phyloP scores from a whole-genome alignment of 306 rosid species.

The Potentilla sterilis region DNA sequence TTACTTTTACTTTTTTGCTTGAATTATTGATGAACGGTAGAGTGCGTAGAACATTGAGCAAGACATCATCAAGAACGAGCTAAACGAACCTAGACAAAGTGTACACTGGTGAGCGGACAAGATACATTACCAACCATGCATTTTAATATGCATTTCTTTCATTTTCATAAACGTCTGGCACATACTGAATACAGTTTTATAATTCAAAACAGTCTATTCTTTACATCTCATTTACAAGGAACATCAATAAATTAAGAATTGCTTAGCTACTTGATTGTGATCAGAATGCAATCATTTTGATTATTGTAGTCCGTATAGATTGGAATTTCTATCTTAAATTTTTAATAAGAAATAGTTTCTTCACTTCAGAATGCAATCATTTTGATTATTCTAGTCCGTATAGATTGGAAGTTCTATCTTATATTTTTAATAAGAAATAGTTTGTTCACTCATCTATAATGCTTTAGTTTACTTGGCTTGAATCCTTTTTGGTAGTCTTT shows the following conservation, averaged over 20 bases:
- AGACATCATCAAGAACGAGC: not conserved
- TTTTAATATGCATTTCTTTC: not conserved
- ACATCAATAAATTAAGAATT: not conserved
- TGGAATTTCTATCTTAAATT: not conserved
- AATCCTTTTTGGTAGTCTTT: too few species aligned
- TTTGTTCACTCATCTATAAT: not conserved
- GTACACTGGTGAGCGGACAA: conserved; percentile 14
- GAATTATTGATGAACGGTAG: conserved; percentile 5
- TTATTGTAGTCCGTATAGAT: not conserved
- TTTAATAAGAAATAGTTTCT: too few species aligned
- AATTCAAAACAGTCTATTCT: not conserved
- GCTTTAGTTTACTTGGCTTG: not conserved
- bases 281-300: not conserved
- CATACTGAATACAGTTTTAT: not conserved
- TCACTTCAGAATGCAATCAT: not conserved
- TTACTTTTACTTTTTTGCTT: not conserved
- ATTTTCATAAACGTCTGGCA: not conserved
- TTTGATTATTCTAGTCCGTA: not conserved
- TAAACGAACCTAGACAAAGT: conserved; percentile 16
- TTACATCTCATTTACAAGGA: not conserved
- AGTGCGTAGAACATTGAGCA: not conserved
- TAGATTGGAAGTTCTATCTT: not conserved
- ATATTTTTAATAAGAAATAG: not conserved
- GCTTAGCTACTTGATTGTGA: not conserved
- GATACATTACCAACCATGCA: conserved; percentile 4